Base-by-base conservation (phyloP, 1,284 basidiomycete species). In the Trichosporon ovoides region DNA sequence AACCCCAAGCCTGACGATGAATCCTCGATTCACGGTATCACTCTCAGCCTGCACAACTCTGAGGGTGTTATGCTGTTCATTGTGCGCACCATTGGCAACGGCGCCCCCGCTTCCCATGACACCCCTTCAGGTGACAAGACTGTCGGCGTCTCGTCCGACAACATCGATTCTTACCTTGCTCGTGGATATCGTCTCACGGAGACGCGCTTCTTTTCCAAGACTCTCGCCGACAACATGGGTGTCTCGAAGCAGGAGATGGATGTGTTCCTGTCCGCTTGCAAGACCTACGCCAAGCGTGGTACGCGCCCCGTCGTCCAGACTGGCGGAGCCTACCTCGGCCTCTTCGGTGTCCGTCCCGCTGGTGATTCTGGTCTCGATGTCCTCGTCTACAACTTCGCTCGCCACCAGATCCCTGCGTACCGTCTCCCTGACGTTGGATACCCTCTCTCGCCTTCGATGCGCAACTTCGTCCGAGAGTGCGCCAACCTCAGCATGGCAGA, bases 341-440 rank as follows among this genome's bases (percentile, higher is more conserved):
- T 81, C 19, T 81, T 81, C 61, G 80, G 80, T 58, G 78, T 80
- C 7, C 71, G 80, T 22, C 77, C 80, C 1, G 76, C 75, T 7
- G 73, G 70, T n/a, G 68, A 66, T 51, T 52, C 61, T 14, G 74
- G 72, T 10, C 68, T 79, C 48, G 80, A 81, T 56, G 78, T 80
- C 18, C 68, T 81, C 4, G 80, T 80, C 13, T 81, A 81, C 74
- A 78, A 79, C 67, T 81, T 81, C 70, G 80, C 80, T 31, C 75
- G 79, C 22, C 80, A 81, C 62, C 80, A 81, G 68, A 80, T 81
- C 60, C 80, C 80, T 3, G 80, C 80, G 3, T 81, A 80, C 68
- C 77, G 80, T 24, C 72, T 81, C 11, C 80, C 80, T 0, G 79
- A 81, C 57, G 79, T 81, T 20, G 60, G 68, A 24, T 73, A 69